Conservation (phyloP, 2,329 filamentous ascomycete genomes). For the Endothia cerciana region DNA sequence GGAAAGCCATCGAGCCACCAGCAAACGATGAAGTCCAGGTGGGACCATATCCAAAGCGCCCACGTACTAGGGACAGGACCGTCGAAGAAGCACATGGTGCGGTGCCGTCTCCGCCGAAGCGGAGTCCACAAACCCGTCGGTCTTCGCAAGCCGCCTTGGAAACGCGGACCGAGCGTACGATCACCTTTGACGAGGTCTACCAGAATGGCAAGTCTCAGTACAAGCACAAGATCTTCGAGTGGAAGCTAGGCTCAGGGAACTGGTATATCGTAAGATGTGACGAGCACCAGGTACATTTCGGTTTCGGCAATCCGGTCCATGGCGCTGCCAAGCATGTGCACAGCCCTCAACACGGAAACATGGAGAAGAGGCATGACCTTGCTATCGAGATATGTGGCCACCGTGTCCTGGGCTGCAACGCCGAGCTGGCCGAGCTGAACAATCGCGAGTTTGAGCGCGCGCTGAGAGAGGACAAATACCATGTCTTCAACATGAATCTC, state of each 20-base stretch:
- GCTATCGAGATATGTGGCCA: constrained; percentile 42
- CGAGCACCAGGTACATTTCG: constrained; percentile 44
- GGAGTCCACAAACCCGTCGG: not conserved
- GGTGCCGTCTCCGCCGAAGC: constrained; percentile 2
- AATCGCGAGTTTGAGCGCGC: constrained; percentile 39
- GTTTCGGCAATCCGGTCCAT: constrained; percentile 36
- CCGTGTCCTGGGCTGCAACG: constrained; percentile 40
- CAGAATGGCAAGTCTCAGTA: constrained; percentile 38
- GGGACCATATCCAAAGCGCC: constrained; percentile 20
- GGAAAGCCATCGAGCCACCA: constrained; percentile 23
- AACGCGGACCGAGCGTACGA: constrained; percentile 29
- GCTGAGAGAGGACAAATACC: constrained; percentile 38
- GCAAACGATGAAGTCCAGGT: not conserved
- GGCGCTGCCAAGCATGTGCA: constrained; percentile 46
- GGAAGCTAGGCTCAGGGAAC: constrained; percentile 32
- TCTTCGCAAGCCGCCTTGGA: constrained; percentile 1
- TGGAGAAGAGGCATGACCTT: constrained; percentile 35
- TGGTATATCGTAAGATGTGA: constrained; percentile 47
- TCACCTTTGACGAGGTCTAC: constrained; percentile 43
- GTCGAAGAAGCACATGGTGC: not conserved
- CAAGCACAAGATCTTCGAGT: constrained; percentile 42
- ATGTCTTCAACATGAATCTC: constrained; percentile 27
- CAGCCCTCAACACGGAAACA: constrained; percentile 37
- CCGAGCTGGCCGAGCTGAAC: constrained; percentile 37
- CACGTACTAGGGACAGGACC: constrained; percentile 21